Base-by-base conservation (phyloP, 768 basidiomycete genomes). In the Tephrocybe rancida region DNA sequence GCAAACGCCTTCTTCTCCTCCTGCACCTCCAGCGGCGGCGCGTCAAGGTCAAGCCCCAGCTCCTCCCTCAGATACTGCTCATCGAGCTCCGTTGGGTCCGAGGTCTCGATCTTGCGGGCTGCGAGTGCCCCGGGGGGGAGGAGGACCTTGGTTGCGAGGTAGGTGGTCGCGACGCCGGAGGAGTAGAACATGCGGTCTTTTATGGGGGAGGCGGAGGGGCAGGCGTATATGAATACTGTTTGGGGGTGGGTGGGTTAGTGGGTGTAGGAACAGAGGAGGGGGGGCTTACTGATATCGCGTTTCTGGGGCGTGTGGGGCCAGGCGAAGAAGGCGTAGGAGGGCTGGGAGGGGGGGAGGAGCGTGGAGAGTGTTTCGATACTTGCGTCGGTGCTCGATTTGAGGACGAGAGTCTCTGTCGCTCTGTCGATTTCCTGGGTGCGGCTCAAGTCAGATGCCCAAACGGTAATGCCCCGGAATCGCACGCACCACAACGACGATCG, bases 141-240 rank as follows among this genome's bases (percentile, higher is more conserved):
- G 2, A 87, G 63, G 4, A 69, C 71, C 56, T 85, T 85, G 27
- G 81, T 84, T 7, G 80, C 71, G 46, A 77, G 74, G 61, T 82
- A 87, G 6, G 87, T 77, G 18, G 80, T 68, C 9, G 76, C 61
- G 10, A 82, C 82, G 8, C 84, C 86, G 2, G 88, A 86, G 0
- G 93, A 92, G 70, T 95, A 96, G 30, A 97, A 66, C 91, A 98
- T 95, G 39, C 94, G 82, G 56, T 86, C 77, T 63, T 92, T 92
- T 71, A 97, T 79, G 1, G 90, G 89, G 5, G 90, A 92, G 13
- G 70, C 63, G 3, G 86, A 80, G 0, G 95, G 95, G 67, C 95
- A 98, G 18, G 89, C 90, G 70, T 98, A 98, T 52, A 97, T 90
- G 70, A 94, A 95, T 45, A 90, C 89, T 93, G 57, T n/a, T 27